Evolutionary conservation across 352 stramenopile species (phyloP), one percentile per base, ranked within the genome.

Genomic region (Globisporangium mamillatum): DNA sequence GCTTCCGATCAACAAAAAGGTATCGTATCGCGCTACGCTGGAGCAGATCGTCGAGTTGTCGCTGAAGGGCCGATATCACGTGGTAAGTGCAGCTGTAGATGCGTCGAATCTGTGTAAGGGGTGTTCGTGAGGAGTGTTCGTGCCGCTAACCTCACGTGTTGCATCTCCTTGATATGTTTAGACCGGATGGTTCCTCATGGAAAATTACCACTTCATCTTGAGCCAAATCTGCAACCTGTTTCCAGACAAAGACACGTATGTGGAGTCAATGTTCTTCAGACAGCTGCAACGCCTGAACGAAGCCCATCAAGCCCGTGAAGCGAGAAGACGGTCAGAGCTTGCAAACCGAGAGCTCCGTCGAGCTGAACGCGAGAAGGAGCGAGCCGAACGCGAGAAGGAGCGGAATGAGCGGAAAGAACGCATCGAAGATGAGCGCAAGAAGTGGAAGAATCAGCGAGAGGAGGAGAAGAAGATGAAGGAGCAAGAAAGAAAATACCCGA

Each of bases 231-330:
- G 63, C 41, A 89, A 92, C 70, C 54, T 95, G 34, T 91, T 92
- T 29, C 66, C 80, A 0, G 82, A 93, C 55, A 91, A 92, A 60
- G 83, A 92, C 27, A 67, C 75, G 18, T 95, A 93, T 55, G 68
- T 93, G 29, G 73, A 93, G 22, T 95, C 84, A 18, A 92, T 92
- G 82, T 95, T 95, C 64, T 93, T 95, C 68, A 91, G 87, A 67
- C 85, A 95, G 54, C 71, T 95, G 20, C 81, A 93, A 50, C 82
- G 88, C 27, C 65, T 93, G 65, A 75, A 86, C 65, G 81, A 93
- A 62, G 90, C 77, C 29, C 86, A 89, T 41, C 79, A 75, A 32
- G 66, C 84, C 34, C 83, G 87, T 58, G 77, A 83, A 72, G 79
- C 79, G 34, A 80, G 82, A 32, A 75, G 80, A 36, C 69, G 86